Conservation (phyloP, 495 filamentous ascomycete species). For the Niebla homalea region DNA sequence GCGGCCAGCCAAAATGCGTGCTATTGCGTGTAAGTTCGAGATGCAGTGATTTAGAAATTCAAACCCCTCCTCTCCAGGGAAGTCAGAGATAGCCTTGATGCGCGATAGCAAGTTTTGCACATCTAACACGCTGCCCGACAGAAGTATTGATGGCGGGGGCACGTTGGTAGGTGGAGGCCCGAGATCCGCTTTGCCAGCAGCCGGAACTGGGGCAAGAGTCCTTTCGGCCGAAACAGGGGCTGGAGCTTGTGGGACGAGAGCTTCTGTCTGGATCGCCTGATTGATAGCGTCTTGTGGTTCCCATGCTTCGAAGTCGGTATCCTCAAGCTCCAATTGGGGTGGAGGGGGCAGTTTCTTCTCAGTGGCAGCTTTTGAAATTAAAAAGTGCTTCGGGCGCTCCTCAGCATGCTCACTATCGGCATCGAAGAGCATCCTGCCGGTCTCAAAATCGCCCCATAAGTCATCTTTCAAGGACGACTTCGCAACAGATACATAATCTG, state of each 20-base stretch:
- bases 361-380: neutral
- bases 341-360: constrained; percentile 6
- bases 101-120: constrained; percentile 33
- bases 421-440: constrained; percentile 20
- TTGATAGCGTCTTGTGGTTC: neutral
- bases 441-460: constrained; percentile 48
- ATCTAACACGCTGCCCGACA: constrained; percentile 58
- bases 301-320: constrained; percentile 11
- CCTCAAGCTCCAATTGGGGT: constrained; percentile 32
- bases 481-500: neutral
- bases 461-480: constrained; percentile 23
- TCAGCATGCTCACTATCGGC: constrained; percentile 9
- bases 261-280: neutral
- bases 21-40: constrained; percentile 51
- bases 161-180: constrained; percentile 64
- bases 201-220: neutral
- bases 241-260: neutral
- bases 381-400: neutral
- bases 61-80: neutral
- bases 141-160: constrained; percentile 71
- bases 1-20: constrained; percentile 73
- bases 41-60: constrained; percentile 31
- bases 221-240: neutral
- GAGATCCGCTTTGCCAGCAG: neutral
- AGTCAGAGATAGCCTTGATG: constrained; percentile 3